Conservation (phyloP, 1,284 basidiomycete genomes). For the Thecaphora thlaspeos region DNA sequence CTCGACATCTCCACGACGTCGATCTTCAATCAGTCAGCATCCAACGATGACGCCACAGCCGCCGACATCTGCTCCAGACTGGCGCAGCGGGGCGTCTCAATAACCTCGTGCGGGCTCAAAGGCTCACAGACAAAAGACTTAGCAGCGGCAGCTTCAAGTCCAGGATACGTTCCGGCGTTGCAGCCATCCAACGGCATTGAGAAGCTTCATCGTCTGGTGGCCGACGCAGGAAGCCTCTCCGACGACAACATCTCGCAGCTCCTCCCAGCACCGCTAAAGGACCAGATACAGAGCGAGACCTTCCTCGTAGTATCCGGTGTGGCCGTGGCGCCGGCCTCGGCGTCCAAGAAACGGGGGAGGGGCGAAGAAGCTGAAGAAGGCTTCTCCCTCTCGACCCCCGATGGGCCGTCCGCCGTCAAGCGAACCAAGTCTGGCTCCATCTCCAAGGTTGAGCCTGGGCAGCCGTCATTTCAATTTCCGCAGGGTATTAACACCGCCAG, state of each 20-base stretch:
- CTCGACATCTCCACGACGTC: conserved; percentile 19
- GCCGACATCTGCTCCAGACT: conserved; percentile 7
- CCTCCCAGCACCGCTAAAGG: not conserved
- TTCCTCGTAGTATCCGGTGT: not conserved
- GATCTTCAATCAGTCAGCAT: conserved; percentile 16
- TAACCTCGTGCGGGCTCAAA: conserved; percentile 29
- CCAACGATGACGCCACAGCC: conserved; percentile 13
- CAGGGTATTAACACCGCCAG: not conserved
- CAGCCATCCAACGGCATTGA: not conserved
- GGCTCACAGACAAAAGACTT: too few species aligned
- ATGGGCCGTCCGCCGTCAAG: conserved; percentile 15
- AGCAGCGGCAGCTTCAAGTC: too few species aligned
- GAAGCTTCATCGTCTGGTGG: not conserved
- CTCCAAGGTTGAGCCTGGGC: conserved; percentile 3
- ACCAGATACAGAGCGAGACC: not conserved
- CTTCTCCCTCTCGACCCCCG: not conserved
- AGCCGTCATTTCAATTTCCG: not conserved
- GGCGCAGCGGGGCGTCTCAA: conserved; percentile 12
- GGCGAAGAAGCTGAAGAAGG: conserved; percentile 5
- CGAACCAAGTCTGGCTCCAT: conserved; percentile 27
- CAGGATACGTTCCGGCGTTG: not conserved
- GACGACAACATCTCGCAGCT: not conserved
- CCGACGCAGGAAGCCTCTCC: not conserved
- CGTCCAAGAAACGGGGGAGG: conserved; percentile 13
- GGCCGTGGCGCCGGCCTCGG: not conserved